phyloP scores from a whole-genome alignment of 2,329 filamentous ascomycete genomes.

The Ophiobolus disseminans region DNA sequence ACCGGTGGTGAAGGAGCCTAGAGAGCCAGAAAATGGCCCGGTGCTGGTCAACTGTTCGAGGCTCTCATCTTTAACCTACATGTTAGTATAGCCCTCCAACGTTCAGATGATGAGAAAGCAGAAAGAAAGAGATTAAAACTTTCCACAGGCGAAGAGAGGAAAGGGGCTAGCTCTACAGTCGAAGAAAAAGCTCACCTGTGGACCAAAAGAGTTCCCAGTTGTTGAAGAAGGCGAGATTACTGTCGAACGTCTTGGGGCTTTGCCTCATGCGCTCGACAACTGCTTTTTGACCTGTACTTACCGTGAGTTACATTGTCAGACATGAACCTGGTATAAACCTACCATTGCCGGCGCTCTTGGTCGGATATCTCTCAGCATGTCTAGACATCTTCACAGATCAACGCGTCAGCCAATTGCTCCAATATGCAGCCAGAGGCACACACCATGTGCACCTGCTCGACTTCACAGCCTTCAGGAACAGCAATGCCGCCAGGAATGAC shows the following conservation, averaged over 20 bases:
- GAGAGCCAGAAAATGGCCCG: constrained; percentile 63
- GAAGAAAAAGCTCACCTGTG: constrained; percentile 32
- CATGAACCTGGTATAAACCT: constrained; percentile 35
- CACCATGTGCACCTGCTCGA: constrained; percentile 67
- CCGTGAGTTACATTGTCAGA: constrained; percentile 13
- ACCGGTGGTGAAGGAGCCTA: constrained; percentile 62
- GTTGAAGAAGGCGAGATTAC: constrained; percentile 62
- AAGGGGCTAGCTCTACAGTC: too few species aligned
- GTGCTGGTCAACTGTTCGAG: constrained; percentile 64
- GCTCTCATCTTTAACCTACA: constrained; percentile 39
- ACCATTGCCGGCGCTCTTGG: constrained; percentile 58
- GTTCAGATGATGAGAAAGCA: background rate
- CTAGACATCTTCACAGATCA: too few species aligned
- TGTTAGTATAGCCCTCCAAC: too few species aligned
- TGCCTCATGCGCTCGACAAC: constrained; percentile 57
- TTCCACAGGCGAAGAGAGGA: too few species aligned
- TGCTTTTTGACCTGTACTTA: constrained; percentile 53
- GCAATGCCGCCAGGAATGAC: constrained; percentile 51
- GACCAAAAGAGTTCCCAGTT: constrained; percentile 62
- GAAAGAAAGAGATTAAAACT: background rate
- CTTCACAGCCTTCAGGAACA: constrained; percentile 56
- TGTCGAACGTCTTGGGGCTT: constrained; percentile 52
- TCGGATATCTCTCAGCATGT: constrained; percentile 66
- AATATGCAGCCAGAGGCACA: constrained; percentile 14
- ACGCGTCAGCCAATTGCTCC: too few species aligned